These are phyloP conservation scores for Stagonosporopsis vannaccii DNA, from an alignment of 2,329 filamentous ascomycete species.

Conservation along the genomic window DNA sequence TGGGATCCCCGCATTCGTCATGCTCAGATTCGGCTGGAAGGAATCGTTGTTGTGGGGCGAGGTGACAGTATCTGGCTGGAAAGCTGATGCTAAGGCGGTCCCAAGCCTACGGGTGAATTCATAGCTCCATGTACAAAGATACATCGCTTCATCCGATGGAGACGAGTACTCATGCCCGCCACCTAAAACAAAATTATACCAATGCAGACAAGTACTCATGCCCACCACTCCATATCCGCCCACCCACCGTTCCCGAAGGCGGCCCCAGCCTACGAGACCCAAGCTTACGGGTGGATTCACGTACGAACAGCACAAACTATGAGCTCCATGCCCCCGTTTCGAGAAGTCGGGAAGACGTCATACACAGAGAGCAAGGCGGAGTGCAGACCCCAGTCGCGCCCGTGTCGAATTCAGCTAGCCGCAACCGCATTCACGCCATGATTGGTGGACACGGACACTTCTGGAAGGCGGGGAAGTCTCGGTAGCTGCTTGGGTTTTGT, in stretches of 20 bases:
- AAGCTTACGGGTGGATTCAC: too few species aligned
- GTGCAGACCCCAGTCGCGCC: constrained; percentile 20
- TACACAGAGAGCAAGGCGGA: constrained; percentile 30
- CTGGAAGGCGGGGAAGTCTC: constrained; percentile 29
- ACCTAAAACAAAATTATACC: too few species aligned
- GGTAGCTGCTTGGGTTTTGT: neutral
- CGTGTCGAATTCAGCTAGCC: constrained; percentile 32
- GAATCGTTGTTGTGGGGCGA: constrained; percentile 3
- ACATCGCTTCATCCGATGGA: too few species aligned
- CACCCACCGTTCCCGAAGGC: too few species aligned
- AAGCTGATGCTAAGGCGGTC: constrained; percentile 25
- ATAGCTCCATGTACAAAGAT: constrained; percentile 18
- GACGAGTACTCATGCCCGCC: too few species aligned
- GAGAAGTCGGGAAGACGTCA: constrained; percentile 25
- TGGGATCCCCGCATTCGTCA: constrained; percentile 5
- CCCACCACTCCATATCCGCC: too few species aligned
- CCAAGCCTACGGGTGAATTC: constrained; percentile 23
- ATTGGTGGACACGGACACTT: constrained; percentile 40
- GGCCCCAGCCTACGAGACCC: too few species aligned
- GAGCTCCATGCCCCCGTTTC: too few species aligned
- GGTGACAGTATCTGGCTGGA: constrained; percentile 22
- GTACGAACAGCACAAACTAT: too few species aligned
- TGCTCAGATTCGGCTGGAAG: constrained; percentile 5
- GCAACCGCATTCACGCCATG: neutral
- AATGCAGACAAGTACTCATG: too few species aligned